Evolutionary conservation across 2,329 filamentous ascomycete genomes (phyloP), one percentile per base, ranked within the genome.

Genomic region (Dactylellina parvicollis): DNA sequence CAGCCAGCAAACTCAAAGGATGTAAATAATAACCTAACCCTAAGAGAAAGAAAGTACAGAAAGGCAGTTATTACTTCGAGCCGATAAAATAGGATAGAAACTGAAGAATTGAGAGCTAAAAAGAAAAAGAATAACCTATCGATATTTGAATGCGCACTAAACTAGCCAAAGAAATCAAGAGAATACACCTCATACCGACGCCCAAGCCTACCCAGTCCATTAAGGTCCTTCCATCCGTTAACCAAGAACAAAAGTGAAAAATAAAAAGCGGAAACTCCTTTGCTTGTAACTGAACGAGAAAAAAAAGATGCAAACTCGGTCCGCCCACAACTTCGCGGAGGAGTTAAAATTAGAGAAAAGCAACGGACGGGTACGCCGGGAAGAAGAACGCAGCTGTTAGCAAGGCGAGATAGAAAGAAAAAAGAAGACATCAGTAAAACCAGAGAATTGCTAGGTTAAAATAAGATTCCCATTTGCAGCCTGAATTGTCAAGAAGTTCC

Each of bases 261-360:
- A 49, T 26, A 28, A 50, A 26, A 18, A 36, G n/a, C 38, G 26
- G 14, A 34, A 64, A 40, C 47, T 49, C 60, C 32, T 47, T 49
- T 40, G 28, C 36, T 55, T 26, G 9, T n/a, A 50, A 62, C n/a
- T n/a, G n/a, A n/a, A n/a, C n/a, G n/a, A 32, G 34, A n/a, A 49
- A 9, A 24, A 50, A 36, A 12, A 55, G 4, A 26, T 26, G 50
- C 14, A 20, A 4, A 24, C 16, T 16, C 40, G 2, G 9, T 30
- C 34, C 34, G 34, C 34, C 16, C 16, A 38, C 34, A 9, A 14
- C 4, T 9, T n/a, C 34, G 12, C 34, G 34, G 10, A 9, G 20
- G 38, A 42, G 22, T 46, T 8, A 46, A 46, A 46, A 5, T 24
- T 16, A 46, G 20, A 46, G 20, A 46, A 46, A 46, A 46, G 20